phyloP scores from a whole-genome alignment of 805 yeast genomes.

The Nakazawaea ernobii region DNA sequence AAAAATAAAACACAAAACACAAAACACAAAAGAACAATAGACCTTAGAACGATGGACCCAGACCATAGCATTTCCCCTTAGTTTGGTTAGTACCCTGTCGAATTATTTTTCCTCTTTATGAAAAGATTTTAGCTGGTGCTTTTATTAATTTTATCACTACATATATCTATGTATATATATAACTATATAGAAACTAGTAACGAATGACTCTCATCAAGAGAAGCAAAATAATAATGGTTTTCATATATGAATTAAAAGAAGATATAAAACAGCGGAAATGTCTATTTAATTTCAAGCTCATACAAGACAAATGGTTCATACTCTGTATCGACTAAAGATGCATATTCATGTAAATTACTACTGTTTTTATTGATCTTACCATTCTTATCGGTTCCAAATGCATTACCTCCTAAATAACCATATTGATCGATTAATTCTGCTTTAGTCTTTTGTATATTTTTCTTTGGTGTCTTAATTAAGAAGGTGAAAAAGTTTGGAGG shows the following conservation, averaged over 20 bases:
- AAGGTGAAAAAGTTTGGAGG: constrained; percentile 81
- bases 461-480: constrained; percentile 39
- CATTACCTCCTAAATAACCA: constrained; percentile 90
- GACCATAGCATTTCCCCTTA: no score
- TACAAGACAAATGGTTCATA: constrained; percentile 95
- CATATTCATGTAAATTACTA: constrained; percentile 70
- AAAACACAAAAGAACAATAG: no score
- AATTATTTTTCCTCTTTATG: no score
- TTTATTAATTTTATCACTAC: no score
- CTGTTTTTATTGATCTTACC: constrained; percentile 61
- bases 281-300: constrained; percentile 35
- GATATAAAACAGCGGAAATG: constrained; percentile 12
- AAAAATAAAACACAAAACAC: no score
- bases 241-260: not conserved
- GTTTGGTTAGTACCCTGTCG: no score
- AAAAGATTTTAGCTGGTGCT: no score
- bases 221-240: not conserved
- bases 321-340: constrained; percentile 88
- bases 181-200: no score
- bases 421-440: constrained; percentile 65
- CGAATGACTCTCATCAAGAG: not conserved
- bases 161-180: no score
- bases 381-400: constrained; percentile 61
- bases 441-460: constrained; percentile 51
- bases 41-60: no score